Conservation (phyloP, 208 protist genomes). For the Leishmania lainsoni region DNA sequence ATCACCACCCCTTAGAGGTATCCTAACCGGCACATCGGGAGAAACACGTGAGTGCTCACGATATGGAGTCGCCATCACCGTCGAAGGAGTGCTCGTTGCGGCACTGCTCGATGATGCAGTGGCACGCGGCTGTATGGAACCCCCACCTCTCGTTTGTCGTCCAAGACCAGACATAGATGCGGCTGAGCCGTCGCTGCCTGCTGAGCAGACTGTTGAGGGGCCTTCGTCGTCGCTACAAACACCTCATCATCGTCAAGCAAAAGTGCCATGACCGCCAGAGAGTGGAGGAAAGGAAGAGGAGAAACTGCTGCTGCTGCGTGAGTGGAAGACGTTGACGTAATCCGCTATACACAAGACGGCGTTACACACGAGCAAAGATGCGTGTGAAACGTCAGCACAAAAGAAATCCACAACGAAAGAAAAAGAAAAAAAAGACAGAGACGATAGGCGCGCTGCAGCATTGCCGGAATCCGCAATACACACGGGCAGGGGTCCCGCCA, state of each 20-base stretch:
- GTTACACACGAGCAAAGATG: background rate
- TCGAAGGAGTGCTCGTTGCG: background rate
- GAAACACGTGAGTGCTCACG: background rate
- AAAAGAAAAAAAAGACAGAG: no score
- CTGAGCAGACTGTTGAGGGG: background rate
- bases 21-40: background rate
- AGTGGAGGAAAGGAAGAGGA: background rate
- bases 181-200: background rate
- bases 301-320: background rate
- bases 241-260: slow-evolving; percentile 58
- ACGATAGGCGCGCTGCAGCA: background rate
- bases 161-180: background rate
- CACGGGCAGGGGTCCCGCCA: background rate
- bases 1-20: slow-evolving; percentile 50
- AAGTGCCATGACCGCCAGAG: slow-evolving; percentile 34
- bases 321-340: background rate
- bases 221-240: background rate
- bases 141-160: background rate
- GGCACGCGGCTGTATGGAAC: background rate
- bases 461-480: background rate
- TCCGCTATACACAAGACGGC: background rate
- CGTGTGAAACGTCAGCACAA: background rate
- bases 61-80: background rate
- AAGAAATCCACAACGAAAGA: no score
- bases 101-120: background rate